A percentile compares a stretch with the other conserved stretches of the same genome.
Conservation (phyloP, 164 flowering plant species). For the Sedum album region DNA sequence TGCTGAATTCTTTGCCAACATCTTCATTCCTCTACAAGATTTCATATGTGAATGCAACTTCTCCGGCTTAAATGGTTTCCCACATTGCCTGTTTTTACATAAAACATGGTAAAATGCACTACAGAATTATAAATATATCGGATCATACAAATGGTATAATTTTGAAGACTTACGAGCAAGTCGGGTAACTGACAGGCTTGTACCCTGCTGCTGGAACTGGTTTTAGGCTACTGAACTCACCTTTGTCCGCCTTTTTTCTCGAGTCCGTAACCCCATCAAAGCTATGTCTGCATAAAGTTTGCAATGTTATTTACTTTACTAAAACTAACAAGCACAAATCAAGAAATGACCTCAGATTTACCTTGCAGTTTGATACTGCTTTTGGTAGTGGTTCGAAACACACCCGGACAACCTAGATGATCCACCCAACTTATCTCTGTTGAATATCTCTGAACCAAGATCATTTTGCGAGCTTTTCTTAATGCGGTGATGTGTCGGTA, state of each 20-base stretch:
- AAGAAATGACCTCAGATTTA: background rate
- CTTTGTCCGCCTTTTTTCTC: background rate
- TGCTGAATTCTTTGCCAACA: slow-evolving; percentile 18
- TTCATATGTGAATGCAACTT: slow-evolving; percentile 66
- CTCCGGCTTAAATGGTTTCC: slow-evolving; percentile 70
- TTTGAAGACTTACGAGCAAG: slow-evolving; percentile 14
- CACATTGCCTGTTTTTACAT: slow-evolving; percentile 54
- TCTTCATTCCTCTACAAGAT: slow-evolving; percentile 60
- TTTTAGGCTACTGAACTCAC: slow-evolving; percentile 2
- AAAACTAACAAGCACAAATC: background rate
- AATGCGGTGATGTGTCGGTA: slow-evolving; percentile 12
- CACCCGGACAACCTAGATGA: background rate
- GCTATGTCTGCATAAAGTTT: background rate
- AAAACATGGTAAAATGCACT: background rate
- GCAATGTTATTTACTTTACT: slow-evolving; percentile 17
- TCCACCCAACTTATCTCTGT: slow-evolving; percentile 9
- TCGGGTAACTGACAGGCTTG: slow-evolving; percentile 24
- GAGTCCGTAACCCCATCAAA: background rate
- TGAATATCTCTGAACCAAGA: background rate
- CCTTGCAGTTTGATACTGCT: background rate
- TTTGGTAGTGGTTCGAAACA: background rate
- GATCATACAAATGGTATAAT: background rate
- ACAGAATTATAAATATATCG: background rate
- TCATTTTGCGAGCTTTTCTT: slow-evolving; percentile 8
- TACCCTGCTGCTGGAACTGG: slow-evolving; percentile 17